These are phyloP conservation scores for Ceratorhiza oryzae-sativae DNA, from an alignment of 1,284 basidiomycete genomes.

Conservation along the genomic window DNA sequence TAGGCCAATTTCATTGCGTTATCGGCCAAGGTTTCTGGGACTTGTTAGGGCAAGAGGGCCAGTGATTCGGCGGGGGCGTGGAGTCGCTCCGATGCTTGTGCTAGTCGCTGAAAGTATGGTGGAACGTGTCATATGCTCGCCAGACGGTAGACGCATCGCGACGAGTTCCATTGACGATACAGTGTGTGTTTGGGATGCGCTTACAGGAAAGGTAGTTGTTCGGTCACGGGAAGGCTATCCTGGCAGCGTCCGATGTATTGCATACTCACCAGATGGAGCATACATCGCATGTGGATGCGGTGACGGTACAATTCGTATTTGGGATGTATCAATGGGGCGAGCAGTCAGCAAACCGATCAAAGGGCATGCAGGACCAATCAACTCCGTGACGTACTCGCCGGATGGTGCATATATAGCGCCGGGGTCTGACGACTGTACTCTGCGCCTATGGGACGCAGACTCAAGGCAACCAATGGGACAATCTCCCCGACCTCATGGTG, in stretches of 20 bases:
- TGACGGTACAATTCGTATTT: slow-evolving; percentile 45
- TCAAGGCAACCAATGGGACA: not conserved
- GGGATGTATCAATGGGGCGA: slow-evolving; percentile 49
- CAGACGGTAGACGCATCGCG: not conserved
- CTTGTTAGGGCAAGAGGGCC: not conserved
- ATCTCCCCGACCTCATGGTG: not conserved
- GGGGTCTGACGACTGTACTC: not conserved
- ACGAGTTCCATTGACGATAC: not conserved
- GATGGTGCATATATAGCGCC: slow-evolving; percentile 25
- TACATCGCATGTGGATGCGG: slow-evolving; percentile 19
- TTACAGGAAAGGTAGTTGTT: not conserved
- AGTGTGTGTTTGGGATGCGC: slow-evolving; percentile 12
- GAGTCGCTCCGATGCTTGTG: too few relatives aligned
- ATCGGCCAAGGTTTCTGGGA: not conserved
- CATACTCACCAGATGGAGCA: slow-evolving; percentile 24
- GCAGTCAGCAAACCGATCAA: slow-evolving; percentile 16
- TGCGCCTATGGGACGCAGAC: not conserved
- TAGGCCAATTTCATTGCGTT: not conserved
- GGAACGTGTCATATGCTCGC: not conserved
- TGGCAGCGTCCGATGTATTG: not conserved
- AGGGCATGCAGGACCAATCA: slow-evolving; percentile 11
- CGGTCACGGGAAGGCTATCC: not conserved
- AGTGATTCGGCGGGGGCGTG: too few relatives aligned
- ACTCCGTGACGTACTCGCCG: slow-evolving; percentile 31
- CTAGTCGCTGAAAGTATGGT: not conserved